Percentiles rank a stretch among this genome's conserved stretches.
Conservation (phyloP, 371 early-diverging fungal genomes). For the Entomophthora muscae region DNA sequence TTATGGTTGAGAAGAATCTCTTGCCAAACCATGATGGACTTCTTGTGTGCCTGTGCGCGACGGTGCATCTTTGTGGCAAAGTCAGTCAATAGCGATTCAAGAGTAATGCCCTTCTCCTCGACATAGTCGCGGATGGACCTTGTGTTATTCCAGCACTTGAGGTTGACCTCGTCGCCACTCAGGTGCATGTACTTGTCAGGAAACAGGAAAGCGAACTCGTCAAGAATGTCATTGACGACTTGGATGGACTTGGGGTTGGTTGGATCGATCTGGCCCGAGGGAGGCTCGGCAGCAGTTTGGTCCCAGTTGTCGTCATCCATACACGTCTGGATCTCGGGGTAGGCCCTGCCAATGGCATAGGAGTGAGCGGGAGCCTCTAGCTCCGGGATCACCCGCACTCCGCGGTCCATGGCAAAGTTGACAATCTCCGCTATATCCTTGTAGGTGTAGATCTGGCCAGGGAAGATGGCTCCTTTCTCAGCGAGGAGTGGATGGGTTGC, state of each 20-base stretch:
- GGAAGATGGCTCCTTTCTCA: constrained; percentile 34
- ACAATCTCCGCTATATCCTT: constrained; percentile 35
- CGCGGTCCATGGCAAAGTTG: constrained; percentile 42
- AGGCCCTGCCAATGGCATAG: constrained; percentile 15
- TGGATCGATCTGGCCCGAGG: constrained; percentile 53
- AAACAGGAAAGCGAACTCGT: constrained; percentile 36
- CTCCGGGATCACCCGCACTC: constrained; percentile 59
- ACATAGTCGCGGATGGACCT: constrained; percentile 17
- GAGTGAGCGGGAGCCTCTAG: constrained; percentile 71
- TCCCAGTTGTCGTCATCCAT: constrained; percentile 27
- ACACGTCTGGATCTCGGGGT: constrained; percentile 24
- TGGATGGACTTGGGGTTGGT: constrained; percentile 28
- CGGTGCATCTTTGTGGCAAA: constrained; percentile 15
- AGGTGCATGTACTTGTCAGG: constrained; percentile 39
- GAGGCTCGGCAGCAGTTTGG: constrained; percentile 42
- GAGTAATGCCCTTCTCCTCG: constrained; percentile 10
- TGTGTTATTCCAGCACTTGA: constrained; percentile 37
- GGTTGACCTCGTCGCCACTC: constrained; percentile 54
- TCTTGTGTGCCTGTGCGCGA: constrained; percentile 17
- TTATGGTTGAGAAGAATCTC: constrained; percentile 30
- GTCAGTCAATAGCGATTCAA: constrained; percentile 11
- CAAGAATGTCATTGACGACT: constrained; percentile 30
- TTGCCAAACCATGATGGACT: constrained; percentile 34
- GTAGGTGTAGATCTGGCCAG: constrained; percentile 33
- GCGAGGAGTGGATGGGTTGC: constrained; percentile 36